Conservation (phyloP, 225 moss, liverwort and hornwort genomes). For the Sphagnum tenellum region DNA sequence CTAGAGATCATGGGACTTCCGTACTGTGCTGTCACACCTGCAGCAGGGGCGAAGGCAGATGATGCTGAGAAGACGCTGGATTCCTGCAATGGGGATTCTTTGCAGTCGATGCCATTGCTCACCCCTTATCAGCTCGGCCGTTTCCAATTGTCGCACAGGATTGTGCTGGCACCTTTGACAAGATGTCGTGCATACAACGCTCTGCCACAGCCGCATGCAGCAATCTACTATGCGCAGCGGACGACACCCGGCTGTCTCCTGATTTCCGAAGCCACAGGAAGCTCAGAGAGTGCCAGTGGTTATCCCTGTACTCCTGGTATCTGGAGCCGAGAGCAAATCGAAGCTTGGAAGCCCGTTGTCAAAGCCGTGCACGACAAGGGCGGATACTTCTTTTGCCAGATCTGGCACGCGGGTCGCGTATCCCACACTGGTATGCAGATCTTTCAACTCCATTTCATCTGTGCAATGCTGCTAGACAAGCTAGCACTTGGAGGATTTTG, state of each 20-base stretch:
- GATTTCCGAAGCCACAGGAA: not conserved
- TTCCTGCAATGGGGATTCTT: too few species aligned
- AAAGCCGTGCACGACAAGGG: constrained; percentile 6
- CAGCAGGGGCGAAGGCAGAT: too few species aligned
- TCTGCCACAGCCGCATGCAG: not conserved
- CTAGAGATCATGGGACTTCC: too few species aligned
- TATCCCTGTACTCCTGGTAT: constrained; percentile 8
- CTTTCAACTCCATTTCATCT: not conserved
- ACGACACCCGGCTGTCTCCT: constrained; percentile 4
- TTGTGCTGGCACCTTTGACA: not conserved
- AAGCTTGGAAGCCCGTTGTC: constrained; percentile 10
- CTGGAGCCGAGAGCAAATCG: constrained; percentile 5
- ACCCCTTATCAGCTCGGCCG: too few species aligned
- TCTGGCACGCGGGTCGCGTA: constrained; percentile 9
- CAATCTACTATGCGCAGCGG: constrained; percentile 4
- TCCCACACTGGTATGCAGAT: constrained; percentile 3
- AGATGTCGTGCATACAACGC: not conserved
- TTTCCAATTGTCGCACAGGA: not conserved
- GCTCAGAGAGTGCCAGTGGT: not conserved
- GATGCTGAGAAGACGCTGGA: too few species aligned
- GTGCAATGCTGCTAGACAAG: too few species aligned
- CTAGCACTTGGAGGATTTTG: too few species aligned
- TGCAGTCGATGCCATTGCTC: too few species aligned
- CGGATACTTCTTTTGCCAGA: constrained; percentile 4
- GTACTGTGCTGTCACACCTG: too few species aligned